Base-by-base conservation (phyloP, 139 green algal genomes). In the Picochlorum sp. region DNA sequence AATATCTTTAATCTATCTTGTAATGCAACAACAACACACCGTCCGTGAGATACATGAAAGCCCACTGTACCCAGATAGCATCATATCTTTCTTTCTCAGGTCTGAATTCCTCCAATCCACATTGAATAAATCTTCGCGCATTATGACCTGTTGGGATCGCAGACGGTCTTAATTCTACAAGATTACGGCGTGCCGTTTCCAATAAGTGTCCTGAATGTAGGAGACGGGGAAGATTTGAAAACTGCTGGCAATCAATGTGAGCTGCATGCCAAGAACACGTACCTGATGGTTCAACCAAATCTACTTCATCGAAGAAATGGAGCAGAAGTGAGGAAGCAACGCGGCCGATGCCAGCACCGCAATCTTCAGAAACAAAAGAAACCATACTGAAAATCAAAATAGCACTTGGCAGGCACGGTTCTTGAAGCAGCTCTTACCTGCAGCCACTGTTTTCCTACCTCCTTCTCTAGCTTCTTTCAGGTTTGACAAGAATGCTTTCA, bases 1-100 rank as follows among this genome's bases (percentile, higher is more conserved):
- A 16, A 43, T 22, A 16, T 22, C 18, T 43, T 12, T 33, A n/a
- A 43, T 31, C 12, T 10, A 16, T 7, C 50, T 22, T 7, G 5
- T 22, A 25, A 18, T 47, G 25, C 26, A 1, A 78, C 41, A 58
- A n/a, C n/a, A n/a, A 91, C 39, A n/a, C 22, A 47, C 78, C 81
- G 53, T 97, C 91, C 50, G 87, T 95, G 1, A 98, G 72, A 69
- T 97, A 96, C 36, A 96, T 81, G 26, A 94, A 71, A 24, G 68
- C 76, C 85, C 85, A 93, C 53, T 93, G 85, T 32, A 91, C 54
- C 85, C 85, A 93, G 5, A 93, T 73, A 10, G 81, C 63, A 63
- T 93, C 82, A 50, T 94, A 94, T 7, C 75, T 62, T 6, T 35
- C 18, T 4, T 58, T 49, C 36, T 77, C 63, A 8, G 78, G 70